Percentiles rank a stretch among this genome's conserved stretches.
These are phyloP conservation scores for Didymellaceae sp. DNA, from an alignment of 2,329 filamentous ascomycete genomes.

Conservation along the genomic window DNA sequence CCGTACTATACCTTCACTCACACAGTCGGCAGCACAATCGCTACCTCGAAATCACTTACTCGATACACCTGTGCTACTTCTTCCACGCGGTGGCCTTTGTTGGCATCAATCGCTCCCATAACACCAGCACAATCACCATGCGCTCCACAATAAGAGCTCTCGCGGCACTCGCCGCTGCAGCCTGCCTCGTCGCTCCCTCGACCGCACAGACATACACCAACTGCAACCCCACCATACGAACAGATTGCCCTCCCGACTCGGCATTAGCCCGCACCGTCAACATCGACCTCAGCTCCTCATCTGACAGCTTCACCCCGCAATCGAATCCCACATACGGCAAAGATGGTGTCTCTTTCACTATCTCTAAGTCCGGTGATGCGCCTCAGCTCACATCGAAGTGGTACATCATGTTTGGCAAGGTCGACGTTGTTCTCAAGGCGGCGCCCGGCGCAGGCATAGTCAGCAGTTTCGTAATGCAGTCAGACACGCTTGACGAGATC, in stretches of 20 bases:
- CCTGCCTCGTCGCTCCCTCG: constrained; percentile 49
- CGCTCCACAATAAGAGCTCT: constrained; percentile 43
- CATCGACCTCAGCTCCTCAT: constrained; percentile 80
- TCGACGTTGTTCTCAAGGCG: constrained; percentile 83
- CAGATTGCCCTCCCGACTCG: constrained; percentile 73
- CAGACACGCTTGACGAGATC: constrained; percentile 92
- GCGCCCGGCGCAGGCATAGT: constrained; percentile 92
- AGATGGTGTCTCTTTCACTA: constrained; percentile 82
- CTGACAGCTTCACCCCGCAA: constrained; percentile 77
- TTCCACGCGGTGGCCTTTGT: constrained; percentile 8
- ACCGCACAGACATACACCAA: constrained; percentile 61
- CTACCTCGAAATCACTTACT: constrained; percentile 12
- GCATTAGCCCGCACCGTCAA: constrained; percentile 83
- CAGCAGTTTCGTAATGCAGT: constrained; percentile 88
- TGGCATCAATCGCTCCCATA: constrained; percentile 8
- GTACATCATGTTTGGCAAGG: constrained; percentile 98
- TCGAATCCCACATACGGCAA: constrained; percentile 75
- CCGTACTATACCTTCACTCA: constrained; percentile 7
- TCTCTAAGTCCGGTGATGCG: constrained; percentile 78
- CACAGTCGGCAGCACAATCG: constrained; percentile 12
- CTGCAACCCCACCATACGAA: constrained; percentile 63
- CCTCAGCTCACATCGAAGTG: constrained; percentile 88
- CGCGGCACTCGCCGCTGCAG: constrained; percentile 49
- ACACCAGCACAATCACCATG: constrained; percentile 37
- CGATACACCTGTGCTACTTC: constrained; percentile 16